phyloP scores from a whole-genome alignment of 345 rosid species.

The Gossypium longicalyx region DNA sequence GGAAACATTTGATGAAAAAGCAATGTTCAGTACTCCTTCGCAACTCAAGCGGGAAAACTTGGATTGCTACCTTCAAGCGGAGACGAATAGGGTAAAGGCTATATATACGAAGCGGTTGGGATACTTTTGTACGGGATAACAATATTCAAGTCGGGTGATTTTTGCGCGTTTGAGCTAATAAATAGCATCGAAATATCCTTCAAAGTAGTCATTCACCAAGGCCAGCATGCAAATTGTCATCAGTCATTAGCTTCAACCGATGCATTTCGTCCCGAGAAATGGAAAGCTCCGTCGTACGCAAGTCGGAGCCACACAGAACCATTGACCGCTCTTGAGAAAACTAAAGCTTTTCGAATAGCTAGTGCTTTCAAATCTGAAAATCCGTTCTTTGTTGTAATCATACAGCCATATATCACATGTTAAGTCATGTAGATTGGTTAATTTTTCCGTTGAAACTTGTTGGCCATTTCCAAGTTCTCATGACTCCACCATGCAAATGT shows the following conservation, averaged over 20 bases:
- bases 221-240: background rate
- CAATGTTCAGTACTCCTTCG: background rate
- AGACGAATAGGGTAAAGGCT: background rate
- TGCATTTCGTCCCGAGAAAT: background rate
- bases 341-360: background rate
- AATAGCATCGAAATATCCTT: background rate
- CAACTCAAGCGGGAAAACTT: slow-evolving; percentile 17
- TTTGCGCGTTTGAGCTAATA: slow-evolving; percentile 3
- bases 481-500: no score
- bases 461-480: background rate
- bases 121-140: slow-evolving; percentile 3
- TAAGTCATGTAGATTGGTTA: background rate
- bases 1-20: background rate
- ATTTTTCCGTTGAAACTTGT: background rate
- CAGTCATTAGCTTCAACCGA: background rate
- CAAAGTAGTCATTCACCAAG: background rate
- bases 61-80: background rate
- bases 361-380: background rate
- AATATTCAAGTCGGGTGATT: background rate
- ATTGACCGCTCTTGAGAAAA: background rate
- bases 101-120: background rate
- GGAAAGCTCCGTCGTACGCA: background rate
- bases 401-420: background rate
- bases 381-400: background rate
- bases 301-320: background rate